Evolutionary conservation across 139 green algal species (phyloP).

Genomic region (Ulvella scutata): DNA sequence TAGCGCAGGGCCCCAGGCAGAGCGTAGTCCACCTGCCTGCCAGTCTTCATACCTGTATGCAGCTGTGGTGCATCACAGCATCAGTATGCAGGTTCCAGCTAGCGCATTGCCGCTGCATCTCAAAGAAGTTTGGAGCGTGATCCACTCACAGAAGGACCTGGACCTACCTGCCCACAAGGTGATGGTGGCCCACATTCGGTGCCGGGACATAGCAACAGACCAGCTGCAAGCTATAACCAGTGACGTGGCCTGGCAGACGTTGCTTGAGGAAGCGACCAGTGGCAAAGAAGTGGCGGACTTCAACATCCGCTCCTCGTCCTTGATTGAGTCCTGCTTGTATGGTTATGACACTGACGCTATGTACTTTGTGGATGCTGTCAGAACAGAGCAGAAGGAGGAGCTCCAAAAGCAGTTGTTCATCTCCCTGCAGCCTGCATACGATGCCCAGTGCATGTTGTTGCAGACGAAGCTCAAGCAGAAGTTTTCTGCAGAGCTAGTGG

Average conservation of each 20-base stretch:
- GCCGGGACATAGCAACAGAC: conserved; percentile 64
- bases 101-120: conserved; percentile 60
- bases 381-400: conserved; percentile 39
- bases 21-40: too few relatives aligned
- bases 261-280: conserved; percentile 19
- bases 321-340: conserved; percentile 51
- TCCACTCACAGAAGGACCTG: conserved; percentile 87
- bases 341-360: conserved; percentile 76
- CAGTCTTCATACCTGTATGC: not conserved
- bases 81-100: conserved; percentile 31
- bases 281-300: conserved; percentile 41
- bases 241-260: conserved; percentile 38
- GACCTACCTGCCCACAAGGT: conserved; percentile 94
- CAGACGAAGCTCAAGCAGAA: conserved; percentile 11
- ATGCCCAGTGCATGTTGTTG: conserved; percentile 37
- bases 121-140: conserved; percentile 74
- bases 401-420: conserved; percentile 32
- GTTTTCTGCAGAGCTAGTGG: not conserved
- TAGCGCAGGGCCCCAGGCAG: too few relatives aligned
- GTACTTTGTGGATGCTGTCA: conserved; percentile 70
- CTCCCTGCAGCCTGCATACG: conserved; percentile 23
- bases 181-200: conserved; percentile 96
- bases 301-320: conserved; percentile 16
- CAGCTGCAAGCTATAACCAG: conserved; percentile 38
- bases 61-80: not conserved